Base-by-base conservation (phyloP, 257 asterid species). In the Osmanthus fragrans region DNA sequence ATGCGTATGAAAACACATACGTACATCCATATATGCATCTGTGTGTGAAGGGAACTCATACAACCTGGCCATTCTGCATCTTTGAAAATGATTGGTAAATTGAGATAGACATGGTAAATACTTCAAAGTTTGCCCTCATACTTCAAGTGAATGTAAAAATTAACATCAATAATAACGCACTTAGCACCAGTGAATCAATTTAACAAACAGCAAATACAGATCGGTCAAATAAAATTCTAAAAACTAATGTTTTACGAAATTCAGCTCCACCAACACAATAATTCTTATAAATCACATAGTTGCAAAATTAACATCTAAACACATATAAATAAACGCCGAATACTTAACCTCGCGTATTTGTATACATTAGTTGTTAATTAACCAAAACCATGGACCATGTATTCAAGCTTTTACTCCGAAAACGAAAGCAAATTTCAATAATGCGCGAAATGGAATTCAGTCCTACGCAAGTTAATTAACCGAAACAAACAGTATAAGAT, bases 361-460 rank as follows among this genome's bases (percentile, higher is more conserved):
- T 15, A 58, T 23, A 4, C 10, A 54, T 64, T 32, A 73, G 16
- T 10, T 32, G 54, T 29, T 5, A 45, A 36, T 37, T 19, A 79
- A 64, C 70, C 37, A 27, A 72, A 83, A 85, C 85, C 88, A 85
- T 80, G 78, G 67, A 47, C 58, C 70, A 71, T 3, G 63, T 68
- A 69, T 27, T 72, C 51, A 75, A 70, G 64, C 75, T 71, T 84
- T 80, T 25, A 49, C 73, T 30, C 29, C 75, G 77, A 23, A 16
- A 65, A 80, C 30, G 23, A 63, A 30, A n/a, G 21, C 78, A 71
- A 77, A 80, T 67, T 19, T 66, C 80, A 60, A 75, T 68, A 42
- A 68, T 18, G 64, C n/a, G 33, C 54, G 3, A 58, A 27, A 47
- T 6, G 12, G 30, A 73, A n/a, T 25, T 49, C 2, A 77, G 37